A percentile compares a stretch with the other conserved stretches of the same genome.
Conservation (phyloP, 73 alveolate species). For the Durusdinium trenchii region DNA sequence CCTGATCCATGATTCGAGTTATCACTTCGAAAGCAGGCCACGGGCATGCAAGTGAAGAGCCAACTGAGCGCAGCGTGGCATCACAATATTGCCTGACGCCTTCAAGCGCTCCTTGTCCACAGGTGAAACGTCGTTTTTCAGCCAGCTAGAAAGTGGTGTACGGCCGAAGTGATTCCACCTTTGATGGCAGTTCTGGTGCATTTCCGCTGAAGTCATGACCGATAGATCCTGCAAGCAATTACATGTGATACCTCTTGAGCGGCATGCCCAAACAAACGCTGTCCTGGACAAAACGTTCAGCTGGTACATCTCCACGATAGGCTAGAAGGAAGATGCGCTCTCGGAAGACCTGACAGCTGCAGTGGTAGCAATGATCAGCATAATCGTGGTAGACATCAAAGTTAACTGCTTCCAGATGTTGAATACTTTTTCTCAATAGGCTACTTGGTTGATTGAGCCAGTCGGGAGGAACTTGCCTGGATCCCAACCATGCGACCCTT, state of each 20-base stretch:
- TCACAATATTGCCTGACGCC: background rate
- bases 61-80: background rate
- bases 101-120: background rate
- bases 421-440: background rate
- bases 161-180: background rate
- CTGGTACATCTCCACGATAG: background rate
- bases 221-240: no score
- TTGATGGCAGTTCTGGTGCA: background rate
- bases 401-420: background rate
- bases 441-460: background rate
- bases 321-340: background rate
- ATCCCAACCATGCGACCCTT: background rate
- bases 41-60: background rate
- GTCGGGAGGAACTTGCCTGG: background rate
- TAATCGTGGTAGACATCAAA: background rate
- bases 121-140: background rate
- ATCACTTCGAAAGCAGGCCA: no score
- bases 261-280: background rate
- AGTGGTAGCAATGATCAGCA: background rate
- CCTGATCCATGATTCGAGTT: no score
- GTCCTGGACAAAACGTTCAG: background rate
- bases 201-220: no score
- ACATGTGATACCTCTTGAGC: background rate
- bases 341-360: background rate
- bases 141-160: background rate